phyloP scores from a whole-genome alignment of 352 stramenopile genomes.

The Pythium folliculosum region DNA sequence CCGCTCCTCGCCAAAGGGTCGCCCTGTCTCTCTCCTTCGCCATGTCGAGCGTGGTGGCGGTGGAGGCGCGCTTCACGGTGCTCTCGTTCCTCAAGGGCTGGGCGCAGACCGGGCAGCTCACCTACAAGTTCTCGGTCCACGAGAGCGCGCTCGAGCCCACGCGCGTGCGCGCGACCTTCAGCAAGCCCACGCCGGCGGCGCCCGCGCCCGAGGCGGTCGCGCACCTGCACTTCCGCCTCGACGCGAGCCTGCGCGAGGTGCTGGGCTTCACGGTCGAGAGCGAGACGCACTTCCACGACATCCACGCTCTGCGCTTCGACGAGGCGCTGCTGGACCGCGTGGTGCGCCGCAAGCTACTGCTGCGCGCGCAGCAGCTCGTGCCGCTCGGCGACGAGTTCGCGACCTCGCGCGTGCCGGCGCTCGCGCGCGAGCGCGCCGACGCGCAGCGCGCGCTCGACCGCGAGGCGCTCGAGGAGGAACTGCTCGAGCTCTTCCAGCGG shows the following conservation, averaged over 20 bases:
- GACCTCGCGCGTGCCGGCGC: slow-evolving; percentile 49
- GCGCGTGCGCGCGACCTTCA: slow-evolving; percentile 63
- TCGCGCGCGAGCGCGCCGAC: slow-evolving; percentile 38
- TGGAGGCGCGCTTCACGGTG: slow-evolving; percentile 46
- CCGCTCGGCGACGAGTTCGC: slow-evolving; percentile 65
- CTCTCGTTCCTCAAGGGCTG: slow-evolving; percentile 47
- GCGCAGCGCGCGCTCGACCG: slow-evolving; percentile 40
- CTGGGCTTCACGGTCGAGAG: slow-evolving; percentile 62
- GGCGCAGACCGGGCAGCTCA: slow-evolving; percentile 38
- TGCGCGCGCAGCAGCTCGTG: slow-evolving; percentile 45
- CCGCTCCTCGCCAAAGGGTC: neutral
- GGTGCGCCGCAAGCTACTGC: slow-evolving; percentile 55
- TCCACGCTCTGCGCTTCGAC: slow-evolving; percentile 49
- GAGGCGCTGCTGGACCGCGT: slow-evolving; percentile 57
- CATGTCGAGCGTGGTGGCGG: slow-evolving; percentile 36
- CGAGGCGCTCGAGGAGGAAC: slow-evolving; percentile 53
- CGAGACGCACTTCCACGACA: slow-evolving; percentile 59
- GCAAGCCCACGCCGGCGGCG: slow-evolving; percentile 46
- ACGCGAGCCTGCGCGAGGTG: slow-evolving; percentile 41
- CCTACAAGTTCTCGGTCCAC: slow-evolving; percentile 63
- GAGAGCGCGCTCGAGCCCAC: slow-evolving; percentile 38
- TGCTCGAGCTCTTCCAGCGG: slow-evolving; percentile 64
- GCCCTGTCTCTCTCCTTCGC: neutral
- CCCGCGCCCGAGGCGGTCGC: slow-evolving; percentile 50
- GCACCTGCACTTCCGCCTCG: slow-evolving; percentile 61